These are phyloP conservation scores for Hemileccinum rubropunctum DNA, from an alignment of 768 basidiomycete genomes.

Conservation along the genomic window DNA sequence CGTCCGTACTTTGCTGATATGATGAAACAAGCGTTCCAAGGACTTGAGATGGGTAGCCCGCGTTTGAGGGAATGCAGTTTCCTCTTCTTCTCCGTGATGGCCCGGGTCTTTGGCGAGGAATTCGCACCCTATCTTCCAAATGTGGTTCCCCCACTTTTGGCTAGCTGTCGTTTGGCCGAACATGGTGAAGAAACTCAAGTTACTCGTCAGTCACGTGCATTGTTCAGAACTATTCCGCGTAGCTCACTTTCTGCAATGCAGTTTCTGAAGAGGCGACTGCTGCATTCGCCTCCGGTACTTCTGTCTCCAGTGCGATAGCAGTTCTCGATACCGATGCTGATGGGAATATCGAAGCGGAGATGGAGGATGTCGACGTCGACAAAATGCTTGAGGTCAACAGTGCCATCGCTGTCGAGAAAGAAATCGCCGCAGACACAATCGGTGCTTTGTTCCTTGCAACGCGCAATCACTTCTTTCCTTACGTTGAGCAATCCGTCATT, in stretches of 20 bases:
- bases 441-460: conserved; percentile 87
- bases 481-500: conserved; percentile 76
- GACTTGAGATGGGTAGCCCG: conserved; percentile 81
- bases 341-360: conserved; percentile 56
- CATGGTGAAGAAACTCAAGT: conserved; percentile 54
- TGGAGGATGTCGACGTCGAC: conserved; percentile 80
- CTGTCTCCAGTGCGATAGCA: conserved; percentile 66
- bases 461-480: conserved; percentile 84
- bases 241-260: conserved; percentile 8
- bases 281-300: conserved; percentile 71
- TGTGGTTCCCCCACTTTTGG: conserved; percentile 83
- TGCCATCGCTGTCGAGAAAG: conserved; percentile 97
- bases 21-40: conserved; percentile 94
- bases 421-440: conserved; percentile 96
- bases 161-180: conserved; percentile 81
- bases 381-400: conserved; percentile 92
- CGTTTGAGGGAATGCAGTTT: conserved; percentile 93
- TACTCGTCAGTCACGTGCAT: conserved; percentile 39
- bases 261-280: conserved; percentile 55
- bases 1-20: conserved; percentile 92
- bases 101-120: conserved; percentile 93
- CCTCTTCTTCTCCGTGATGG: conserved; percentile 98
- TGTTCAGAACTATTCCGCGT: neutral
- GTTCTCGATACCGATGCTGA: conserved; percentile 55
- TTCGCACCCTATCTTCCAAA: conserved; percentile 84